Conservation (phyloP, 805 yeast species). For the Lachancea meyersii region DNA sequence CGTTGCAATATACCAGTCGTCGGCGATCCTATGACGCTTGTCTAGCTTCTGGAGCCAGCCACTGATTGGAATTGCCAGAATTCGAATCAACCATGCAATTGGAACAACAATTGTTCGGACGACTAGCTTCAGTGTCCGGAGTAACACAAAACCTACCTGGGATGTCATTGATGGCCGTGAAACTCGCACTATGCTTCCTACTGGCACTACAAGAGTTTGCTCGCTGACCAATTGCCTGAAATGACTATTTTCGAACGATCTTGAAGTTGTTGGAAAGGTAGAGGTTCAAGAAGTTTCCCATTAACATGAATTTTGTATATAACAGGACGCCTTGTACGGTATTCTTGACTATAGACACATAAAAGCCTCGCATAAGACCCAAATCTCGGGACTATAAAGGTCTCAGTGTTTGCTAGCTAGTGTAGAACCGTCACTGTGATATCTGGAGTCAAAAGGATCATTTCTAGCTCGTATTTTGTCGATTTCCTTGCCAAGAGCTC, state of each 20-base stretch:
- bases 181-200: too few relatives aligned
- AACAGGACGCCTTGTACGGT: slow-evolving; percentile 1
- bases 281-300: neutral
- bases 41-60: slow-evolving; percentile 21
- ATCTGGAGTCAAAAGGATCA: neutral
- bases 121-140: slow-evolving; percentile 13
- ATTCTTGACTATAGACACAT: neutral
- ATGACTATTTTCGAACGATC: neutral
- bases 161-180: slow-evolving; percentile 1
- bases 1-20: slow-evolving; percentile 49
- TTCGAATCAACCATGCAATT: slow-evolving; percentile 15
- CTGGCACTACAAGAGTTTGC: too few relatives aligned
- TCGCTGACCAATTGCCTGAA: too few relatives aligned
- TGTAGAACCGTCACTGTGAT: slow-evolving; percentile 7
- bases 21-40: slow-evolving; percentile 34
- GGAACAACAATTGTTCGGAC: slow-evolving; percentile 17
- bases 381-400: neutral
- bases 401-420: slow-evolving; percentile 2
- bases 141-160: slow-evolving; percentile 11
- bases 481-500: slow-evolving; percentile 19
- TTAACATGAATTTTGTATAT: neutral
- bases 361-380: neutral
- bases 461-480: slow-evolving; percentile 11
- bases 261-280: neutral
- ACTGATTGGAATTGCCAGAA: slow-evolving; percentile 9